Evolutionary conservation across 345 rosid species (phyloP).

Genomic region (Sapria himalayana): DNA sequence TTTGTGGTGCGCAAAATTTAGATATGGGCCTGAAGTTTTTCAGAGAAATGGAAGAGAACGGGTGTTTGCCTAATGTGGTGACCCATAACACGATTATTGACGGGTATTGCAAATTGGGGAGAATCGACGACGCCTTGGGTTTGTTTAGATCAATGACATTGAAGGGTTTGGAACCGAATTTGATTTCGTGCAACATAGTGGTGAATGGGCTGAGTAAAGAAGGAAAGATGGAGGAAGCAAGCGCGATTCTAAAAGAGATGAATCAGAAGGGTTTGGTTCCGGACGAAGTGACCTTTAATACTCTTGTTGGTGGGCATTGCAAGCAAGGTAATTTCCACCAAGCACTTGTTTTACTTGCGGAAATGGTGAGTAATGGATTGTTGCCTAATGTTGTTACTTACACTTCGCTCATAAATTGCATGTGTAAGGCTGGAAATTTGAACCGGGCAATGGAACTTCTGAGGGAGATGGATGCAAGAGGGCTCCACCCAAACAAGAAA

Average conservation of each 20-base stretch:
- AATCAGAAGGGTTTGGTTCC: constrained; percentile 30
- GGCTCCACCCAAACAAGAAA: constrained; percentile 50
- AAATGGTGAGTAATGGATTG: constrained; percentile 60
- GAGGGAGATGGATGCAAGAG: constrained; percentile 68
- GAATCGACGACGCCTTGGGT: constrained; percentile 34
- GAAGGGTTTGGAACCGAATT: constrained; percentile 54
- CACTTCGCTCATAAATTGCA: constrained; percentile 57
- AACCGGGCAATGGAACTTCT: constrained; percentile 57
- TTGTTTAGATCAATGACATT: constrained; percentile 34
- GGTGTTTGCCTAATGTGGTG: constrained; percentile 68
- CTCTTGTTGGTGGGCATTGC: constrained; percentile 67
- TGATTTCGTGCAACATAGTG: constrained; percentile 58
- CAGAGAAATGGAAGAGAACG: constrained; percentile 37
- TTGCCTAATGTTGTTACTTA: constrained; percentile 67
- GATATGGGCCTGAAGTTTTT: constrained; percentile 38
- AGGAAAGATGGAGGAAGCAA: constrained; percentile 60
- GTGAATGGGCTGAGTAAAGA: constrained; percentile 58
- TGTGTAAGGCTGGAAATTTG: constrained; percentile 74
- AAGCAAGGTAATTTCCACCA: constrained; percentile 61
- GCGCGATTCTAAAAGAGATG: constrained; percentile 36
- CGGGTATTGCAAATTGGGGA: constrained; percentile 37
- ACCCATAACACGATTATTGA: constrained; percentile 62
- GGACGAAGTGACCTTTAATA: constrained; percentile 64
- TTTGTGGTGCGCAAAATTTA: constrained; percentile 47
- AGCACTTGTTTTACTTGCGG: constrained; percentile 54